These are phyloP conservation scores for Annulohypoxylon stygium DNA, from an alignment of 495 filamentous ascomycete genomes.

Conservation along the genomic window DNA sequence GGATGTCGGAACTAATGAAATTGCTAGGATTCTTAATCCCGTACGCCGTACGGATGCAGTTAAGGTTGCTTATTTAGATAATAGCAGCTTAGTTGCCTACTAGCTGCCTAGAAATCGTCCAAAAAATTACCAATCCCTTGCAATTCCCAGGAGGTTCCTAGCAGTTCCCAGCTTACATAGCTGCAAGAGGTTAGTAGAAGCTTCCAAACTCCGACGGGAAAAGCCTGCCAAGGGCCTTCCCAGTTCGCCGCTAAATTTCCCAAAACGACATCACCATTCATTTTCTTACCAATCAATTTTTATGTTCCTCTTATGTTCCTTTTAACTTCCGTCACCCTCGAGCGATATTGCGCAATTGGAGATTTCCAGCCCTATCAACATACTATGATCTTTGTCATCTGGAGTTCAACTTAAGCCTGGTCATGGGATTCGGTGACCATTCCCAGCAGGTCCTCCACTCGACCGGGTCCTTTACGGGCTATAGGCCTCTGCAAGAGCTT, in stretches of 20 bases:
- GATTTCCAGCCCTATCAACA: slow-evolving; percentile 9
- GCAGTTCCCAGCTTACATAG: slow-evolving; percentile 12
- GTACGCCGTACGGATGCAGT: neutral
- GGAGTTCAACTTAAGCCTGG: slow-evolving; percentile 40
- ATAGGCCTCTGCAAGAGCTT: slow-evolving; percentile 56
- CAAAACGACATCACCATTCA: slow-evolving; percentile 38
- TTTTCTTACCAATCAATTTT: slow-evolving; percentile 33
- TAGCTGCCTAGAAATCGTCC: neutral
- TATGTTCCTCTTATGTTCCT: slow-evolving; percentile 20
- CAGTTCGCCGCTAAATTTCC: slow-evolving; percentile 29
- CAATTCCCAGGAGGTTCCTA: neutral
- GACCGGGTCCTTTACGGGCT: slow-evolving; percentile 68
- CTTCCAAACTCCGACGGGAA: slow-evolving; percentile 31
- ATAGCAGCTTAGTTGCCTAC: neutral
- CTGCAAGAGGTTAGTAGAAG: slow-evolving; percentile 16
- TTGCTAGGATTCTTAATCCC: slow-evolving; percentile 8
- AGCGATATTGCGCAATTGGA: slow-evolving; percentile 48
- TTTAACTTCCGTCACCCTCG: slow-evolving; percentile 46
- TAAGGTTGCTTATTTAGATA: neutral
- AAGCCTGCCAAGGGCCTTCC: slow-evolving; percentile 11
- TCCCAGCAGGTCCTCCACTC: slow-evolving; percentile 62
- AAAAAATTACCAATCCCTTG: neutral
- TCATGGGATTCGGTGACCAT: slow-evolving; percentile 51
- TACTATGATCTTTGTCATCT: slow-evolving; percentile 51
- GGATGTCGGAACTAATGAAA: slow-evolving; percentile 18